Evolutionary conservation across 139 green algal genomes (phyloP).

Genomic region (Asterochloris erici): DNA sequence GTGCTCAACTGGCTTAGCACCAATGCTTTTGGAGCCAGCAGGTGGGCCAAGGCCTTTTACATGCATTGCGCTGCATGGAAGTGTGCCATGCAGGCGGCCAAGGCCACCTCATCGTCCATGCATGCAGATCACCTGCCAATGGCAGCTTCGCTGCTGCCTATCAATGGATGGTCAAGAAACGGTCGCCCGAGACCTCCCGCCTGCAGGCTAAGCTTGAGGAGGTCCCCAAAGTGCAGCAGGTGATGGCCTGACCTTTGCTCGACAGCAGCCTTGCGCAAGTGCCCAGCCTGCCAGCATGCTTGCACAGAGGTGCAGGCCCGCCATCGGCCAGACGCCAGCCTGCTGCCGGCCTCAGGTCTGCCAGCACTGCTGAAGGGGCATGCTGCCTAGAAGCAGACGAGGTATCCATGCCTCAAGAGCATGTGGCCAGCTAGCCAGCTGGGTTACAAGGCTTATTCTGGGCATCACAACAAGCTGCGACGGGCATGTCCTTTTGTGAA

Average conservation of each 20-base stretch:
- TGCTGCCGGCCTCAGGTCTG: too few species aligned
- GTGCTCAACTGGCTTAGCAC: conserved; percentile 13
- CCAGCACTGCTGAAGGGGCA: too few species aligned
- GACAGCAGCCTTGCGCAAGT: too few species aligned
- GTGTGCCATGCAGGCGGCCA: background rate
- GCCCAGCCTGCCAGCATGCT: too few species aligned
- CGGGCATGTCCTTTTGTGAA: background rate
- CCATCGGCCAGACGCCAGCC: too few species aligned
- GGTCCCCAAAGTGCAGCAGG: background rate
- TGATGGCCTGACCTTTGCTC: too few species aligned
- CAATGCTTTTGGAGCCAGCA: conserved; percentile 2
- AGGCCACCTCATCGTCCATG: background rate
- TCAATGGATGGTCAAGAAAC: background rate
- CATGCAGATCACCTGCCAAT: background rate
- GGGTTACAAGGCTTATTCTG: background rate
- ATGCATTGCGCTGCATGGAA: background rate
- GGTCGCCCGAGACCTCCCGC: background rate
- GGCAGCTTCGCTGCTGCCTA: background rate
- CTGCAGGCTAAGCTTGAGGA: background rate
- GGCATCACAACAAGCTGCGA: background rate
- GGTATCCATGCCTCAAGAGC: too few species aligned
- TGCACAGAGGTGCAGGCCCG: too few species aligned
- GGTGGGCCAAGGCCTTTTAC: background rate
- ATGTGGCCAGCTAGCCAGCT: too few species aligned
- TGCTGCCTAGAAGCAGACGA: too few species aligned